These are phyloP conservation scores for Sporisorium reilianum DNA, from an alignment of 1,284 basidiomycete species.

Conservation along the genomic window DNA sequence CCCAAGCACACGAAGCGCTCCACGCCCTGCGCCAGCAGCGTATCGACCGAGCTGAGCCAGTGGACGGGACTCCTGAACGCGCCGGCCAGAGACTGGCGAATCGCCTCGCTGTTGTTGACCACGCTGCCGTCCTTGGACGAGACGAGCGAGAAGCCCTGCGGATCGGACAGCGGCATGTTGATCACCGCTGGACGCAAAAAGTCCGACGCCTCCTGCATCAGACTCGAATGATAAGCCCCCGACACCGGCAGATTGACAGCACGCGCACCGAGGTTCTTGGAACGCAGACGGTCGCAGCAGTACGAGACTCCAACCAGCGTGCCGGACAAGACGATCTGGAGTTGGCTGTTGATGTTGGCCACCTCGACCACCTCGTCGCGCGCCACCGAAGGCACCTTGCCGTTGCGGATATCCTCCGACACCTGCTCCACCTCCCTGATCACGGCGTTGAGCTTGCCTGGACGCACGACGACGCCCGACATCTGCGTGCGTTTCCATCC, in stretches of 20 bases:
- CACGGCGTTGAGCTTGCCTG: slow-evolving; percentile 58
- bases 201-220: slow-evolving; percentile 59
- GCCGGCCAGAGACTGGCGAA: slow-evolving; percentile 55
- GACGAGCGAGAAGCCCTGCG: slow-evolving; percentile 47
- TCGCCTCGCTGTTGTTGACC: slow-evolving; percentile 25
- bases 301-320: slow-evolving; percentile 65
- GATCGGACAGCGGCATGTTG: slow-evolving; percentile 57
- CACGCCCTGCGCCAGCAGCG: slow-evolving; percentile 59
- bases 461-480: slow-evolving; percentile 62
- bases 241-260: slow-evolving; percentile 67
- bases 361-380: slow-evolving; percentile 66
- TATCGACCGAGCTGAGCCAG: slow-evolving; percentile 61
- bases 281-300: slow-evolving; percentile 62
- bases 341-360: slow-evolving; percentile 65
- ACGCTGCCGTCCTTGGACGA: slow-evolving; percentile 55
- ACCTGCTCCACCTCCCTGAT: slow-evolving; percentile 54
- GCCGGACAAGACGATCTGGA: slow-evolving; percentile 65
- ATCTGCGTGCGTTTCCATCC: slow-evolving; percentile 66
- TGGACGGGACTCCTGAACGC: slow-evolving; percentile 58
- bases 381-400: slow-evolving; percentile 55
- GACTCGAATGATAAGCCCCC: slow-evolving; percentile 64
- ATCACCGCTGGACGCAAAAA: slow-evolving; percentile 51
- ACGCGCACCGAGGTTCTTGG: slow-evolving; percentile 60
- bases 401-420: slow-evolving; percentile 52
- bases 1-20: slow-evolving; percentile 66